Evolutionary conservation across 1,284 basidiomycete species (phyloP).

Genomic region (Neonothopanus nambi): DNA sequence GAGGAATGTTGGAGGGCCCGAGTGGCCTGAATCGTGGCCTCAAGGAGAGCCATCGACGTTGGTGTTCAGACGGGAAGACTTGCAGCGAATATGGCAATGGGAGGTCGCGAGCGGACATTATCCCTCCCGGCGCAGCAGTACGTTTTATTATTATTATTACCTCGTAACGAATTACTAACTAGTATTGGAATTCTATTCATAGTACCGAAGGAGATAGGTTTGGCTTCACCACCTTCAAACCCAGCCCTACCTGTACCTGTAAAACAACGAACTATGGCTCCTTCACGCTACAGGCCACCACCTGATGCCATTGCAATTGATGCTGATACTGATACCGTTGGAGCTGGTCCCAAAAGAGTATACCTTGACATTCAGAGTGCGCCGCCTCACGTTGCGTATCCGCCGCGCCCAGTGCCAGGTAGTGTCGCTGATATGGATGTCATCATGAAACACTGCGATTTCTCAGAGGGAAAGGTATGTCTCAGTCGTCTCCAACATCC

Average conservation of each 20-base stretch:
- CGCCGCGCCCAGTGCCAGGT: constrained; percentile 66
- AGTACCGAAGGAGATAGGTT: constrained; percentile 59
- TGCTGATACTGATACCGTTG: constrained; percentile 42
- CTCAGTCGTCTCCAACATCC: background rate
- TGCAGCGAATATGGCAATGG: constrained; percentile 78
- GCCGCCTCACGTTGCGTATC: constrained; percentile 53
- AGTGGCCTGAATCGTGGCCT: constrained; percentile 45
- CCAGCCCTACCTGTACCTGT: constrained; percentile 51
- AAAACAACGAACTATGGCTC: constrained; percentile 31
- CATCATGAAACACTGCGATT: constrained; percentile 74
- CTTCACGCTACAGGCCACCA: constrained; percentile 37
- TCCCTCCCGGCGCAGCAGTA: constrained; percentile 59
- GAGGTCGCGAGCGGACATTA: constrained; percentile 76
- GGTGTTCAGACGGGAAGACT: constrained; percentile 60
- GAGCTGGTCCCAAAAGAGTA: constrained; percentile 56
- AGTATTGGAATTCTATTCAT: constrained; percentile 7
- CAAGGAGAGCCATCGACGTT: constrained; percentile 58
- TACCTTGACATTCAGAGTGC: constrained; percentile 59
- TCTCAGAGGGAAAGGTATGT: constrained; percentile 59
- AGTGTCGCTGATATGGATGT: constrained; percentile 73
- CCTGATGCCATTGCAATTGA: constrained; percentile 27
- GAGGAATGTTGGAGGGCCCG: constrained; percentile 35
- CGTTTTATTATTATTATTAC: constrained; percentile 29
- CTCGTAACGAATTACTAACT: background rate
- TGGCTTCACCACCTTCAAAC: constrained; percentile 49